Evolutionary conservation across 2,329 filamentous ascomycete species (phyloP), one percentile per base, ranked within the genome.

Genomic region (Sarocladium oryzae): DNA sequence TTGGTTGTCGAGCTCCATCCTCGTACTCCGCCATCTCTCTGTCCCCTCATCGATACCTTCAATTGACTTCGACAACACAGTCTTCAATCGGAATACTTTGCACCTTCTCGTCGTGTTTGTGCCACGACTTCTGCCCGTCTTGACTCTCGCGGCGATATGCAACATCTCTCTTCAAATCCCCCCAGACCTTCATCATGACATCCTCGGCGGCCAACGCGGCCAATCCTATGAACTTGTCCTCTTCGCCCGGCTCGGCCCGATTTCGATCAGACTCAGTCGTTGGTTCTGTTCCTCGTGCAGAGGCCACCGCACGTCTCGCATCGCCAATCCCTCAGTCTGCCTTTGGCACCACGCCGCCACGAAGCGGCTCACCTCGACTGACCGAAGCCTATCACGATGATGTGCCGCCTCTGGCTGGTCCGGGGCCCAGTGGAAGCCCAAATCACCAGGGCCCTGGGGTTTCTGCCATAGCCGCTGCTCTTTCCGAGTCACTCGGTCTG

Each of bases 401-500:
- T 50, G 68, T 82, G 52, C 77, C 82, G 35, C 85, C 88, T 33
- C 76, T 95, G 33, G 75, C 85, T 8, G 84, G 81, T 53, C 30
- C 46, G 5, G 46, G 30, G 3, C 30, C 30, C 20, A 36, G 30
- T 10, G 77, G 78, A 50, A 81, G 74, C 56, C 78, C 81, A 20
- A 85, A 81, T 48, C 69, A 82, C 7, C 81, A 85, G 6, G 89
- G 89, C 1, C 90, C 89, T 6, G 89, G 89, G 21, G 81, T 90
- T 46, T 96, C 92, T 23, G 91, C 90, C 54, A 79, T 97, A 51
- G 90, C 92, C 32, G 88, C 88, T 23, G 92, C 89, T n/a, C 73
- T 96, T 56, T 87, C 87, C 54, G 84, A 86, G 59, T 87, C 85
- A 10, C 71, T 86, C 33, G 86, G 85, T 55, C 79, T 79, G 46